Evolutionary conservation across 106 monocot species (phyloP), one percentile per base, ranked within the genome.

Genomic region (Hemerocallis citrina): DNA sequence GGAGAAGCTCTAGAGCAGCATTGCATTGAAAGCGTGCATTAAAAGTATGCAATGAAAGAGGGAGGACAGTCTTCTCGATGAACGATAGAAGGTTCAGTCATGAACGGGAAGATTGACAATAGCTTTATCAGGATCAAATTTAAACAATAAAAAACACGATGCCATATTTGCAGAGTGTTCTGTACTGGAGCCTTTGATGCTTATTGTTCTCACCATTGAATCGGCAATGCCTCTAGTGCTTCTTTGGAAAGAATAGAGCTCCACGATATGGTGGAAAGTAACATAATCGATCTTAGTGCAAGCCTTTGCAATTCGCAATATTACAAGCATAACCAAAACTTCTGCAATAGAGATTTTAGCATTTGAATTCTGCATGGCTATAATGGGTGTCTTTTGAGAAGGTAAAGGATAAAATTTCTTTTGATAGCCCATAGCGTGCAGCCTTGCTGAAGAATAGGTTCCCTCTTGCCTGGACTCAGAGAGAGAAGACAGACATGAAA

Each of bases 91-190:
- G 52, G 24, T 79, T n/a, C n/a, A n/a, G n/a, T n/a, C 77, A 8
- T 2, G 32, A 2, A 52, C 10, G 1, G 69, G 30, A 24, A 82
- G 61, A 34, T 69, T 21, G 13, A 80, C 66, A 17, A 50, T 19
- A 2, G 30, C 33, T 3, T 64, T 60, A 29, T 72, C 69, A 4
- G 39, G 17, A n/a, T 71, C 79, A 34, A 86, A 82, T 52, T 77
- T 77, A 21, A 91, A 80, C 1, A 85, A 34, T 20, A 80, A 66
- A 23, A 86, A 80, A 41, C 82, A 77, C 16, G 79, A 79, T 52
- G 86, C 78, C 91, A 77, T 48, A 72, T 91, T 85, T 4, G 79
- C 72, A 0, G 27, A 21, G 63, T 71, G 65, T 11, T 55, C 22
- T 29, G 51, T 52, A 13, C 67, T 12, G 36, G 52, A 75, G 3